phyloP scores from a whole-genome alignment of 73 alveolate species.

The Tetrahymena malaccensis region DNA sequence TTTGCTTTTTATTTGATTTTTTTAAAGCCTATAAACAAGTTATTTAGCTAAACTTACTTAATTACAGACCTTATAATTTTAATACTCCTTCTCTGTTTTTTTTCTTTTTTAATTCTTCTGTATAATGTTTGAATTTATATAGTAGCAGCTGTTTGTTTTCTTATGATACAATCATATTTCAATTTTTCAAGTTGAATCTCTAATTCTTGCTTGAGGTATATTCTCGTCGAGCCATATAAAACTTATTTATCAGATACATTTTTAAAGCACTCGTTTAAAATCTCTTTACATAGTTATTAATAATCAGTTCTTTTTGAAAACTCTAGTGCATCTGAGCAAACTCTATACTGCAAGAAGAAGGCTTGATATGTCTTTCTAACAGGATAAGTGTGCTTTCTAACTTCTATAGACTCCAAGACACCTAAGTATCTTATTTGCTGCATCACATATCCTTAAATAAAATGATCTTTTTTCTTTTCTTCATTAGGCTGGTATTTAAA shows the following conservation, averaged over 20 bases:
- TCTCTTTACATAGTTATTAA: slow-evolving; percentile 1
- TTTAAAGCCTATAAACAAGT: neutral
- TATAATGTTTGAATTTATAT: neutral
- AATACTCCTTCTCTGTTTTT: neutral
- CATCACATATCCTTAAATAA: slow-evolving; percentile 68
- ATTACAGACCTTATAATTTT: neutral
- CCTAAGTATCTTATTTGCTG: slow-evolving; percentile 92
- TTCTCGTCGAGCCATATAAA: slow-evolving; percentile 15
- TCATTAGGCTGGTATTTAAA: slow-evolving; percentile 62
- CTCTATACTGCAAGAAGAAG: slow-evolving; percentile 78
- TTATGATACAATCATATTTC: neutral
- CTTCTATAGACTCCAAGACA: slow-evolving; percentile 87
- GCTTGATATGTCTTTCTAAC: slow-evolving; percentile 69
- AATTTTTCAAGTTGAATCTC: neutral
- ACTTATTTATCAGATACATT: slow-evolving; percentile 1
- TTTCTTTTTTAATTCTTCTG: neutral
- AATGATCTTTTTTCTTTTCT: slow-evolving; percentile 47
- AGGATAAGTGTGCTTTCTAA: slow-evolving; percentile 87
- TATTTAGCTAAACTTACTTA: neutral
- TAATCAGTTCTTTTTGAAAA: slow-evolving; percentile 4
- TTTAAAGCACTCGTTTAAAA: neutral
- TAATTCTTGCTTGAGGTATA: neutral
- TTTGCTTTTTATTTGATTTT: neutral
- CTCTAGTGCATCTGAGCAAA: slow-evolving; percentile 10
- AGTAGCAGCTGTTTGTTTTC: neutral